Evolutionary conservation across 805 yeast species (phyloP).

Genomic region (Candida tallmaniae): DNA sequence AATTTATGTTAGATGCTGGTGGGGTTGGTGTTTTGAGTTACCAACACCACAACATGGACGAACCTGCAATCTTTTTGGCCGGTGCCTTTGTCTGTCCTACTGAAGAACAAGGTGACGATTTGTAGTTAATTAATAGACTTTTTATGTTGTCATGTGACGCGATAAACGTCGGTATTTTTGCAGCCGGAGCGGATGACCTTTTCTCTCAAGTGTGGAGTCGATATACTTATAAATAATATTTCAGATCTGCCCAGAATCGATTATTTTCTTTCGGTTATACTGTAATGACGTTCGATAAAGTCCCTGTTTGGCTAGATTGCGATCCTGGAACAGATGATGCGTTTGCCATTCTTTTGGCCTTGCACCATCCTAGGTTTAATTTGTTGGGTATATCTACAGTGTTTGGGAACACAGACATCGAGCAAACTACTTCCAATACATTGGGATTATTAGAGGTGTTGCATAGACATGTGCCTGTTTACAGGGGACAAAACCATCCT

Average conservation of each 20-base stretch:
- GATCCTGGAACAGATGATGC: conserved; percentile 93
- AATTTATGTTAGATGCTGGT: conserved; percentile 87
- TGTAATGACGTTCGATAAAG: conserved; percentile 17
- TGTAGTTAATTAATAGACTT: too few relatives aligned
- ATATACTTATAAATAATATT: too few relatives aligned
- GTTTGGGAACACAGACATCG: conserved; percentile 65
- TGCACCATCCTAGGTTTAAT: conserved; percentile 53
- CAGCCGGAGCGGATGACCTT: too few relatives aligned
- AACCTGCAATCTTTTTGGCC: conserved; percentile 82
- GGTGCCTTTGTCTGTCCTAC: conserved; percentile 78
- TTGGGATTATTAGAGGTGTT: conserved; percentile 62
- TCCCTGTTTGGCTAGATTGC: conserved; percentile 84
- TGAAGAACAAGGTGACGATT: conserved; percentile 43
- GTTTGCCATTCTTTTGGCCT: conserved; percentile 63
- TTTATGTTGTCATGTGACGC: too few relatives aligned
- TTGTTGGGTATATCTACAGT: conserved; percentile 71
- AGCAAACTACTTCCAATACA: conserved; percentile 65
- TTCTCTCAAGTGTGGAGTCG: too few relatives aligned
- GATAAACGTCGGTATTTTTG: too few relatives aligned
- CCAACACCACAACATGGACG: conserved; percentile 77
- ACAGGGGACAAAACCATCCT: conserved; percentile 60
- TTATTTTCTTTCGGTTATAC: too few relatives aligned
- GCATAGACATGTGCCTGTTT: conserved; percentile 55
- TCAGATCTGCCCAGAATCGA: too few relatives aligned
- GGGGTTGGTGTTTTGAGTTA: conserved; percentile 91